phyloP scores from a whole-genome alignment of 2,329 filamentous ascomycete species.

The Hortaea sp. region DNA sequence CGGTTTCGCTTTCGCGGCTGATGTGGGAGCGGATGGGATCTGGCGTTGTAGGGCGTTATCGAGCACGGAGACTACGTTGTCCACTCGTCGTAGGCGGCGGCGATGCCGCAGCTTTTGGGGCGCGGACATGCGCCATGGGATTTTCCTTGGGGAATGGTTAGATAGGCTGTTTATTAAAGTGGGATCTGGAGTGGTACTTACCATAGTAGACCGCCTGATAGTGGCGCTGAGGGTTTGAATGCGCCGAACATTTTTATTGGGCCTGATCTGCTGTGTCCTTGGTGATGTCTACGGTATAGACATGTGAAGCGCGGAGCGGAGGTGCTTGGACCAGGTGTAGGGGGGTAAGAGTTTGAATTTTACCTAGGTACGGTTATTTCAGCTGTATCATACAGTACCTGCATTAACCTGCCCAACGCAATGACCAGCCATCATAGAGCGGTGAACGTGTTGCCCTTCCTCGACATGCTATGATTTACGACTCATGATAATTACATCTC shows the following conservation, averaged over 20 bases:
- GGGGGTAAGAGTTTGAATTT: background rate
- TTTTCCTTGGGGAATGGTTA: slow-evolving; percentile 59
- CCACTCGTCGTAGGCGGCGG: slow-evolving; percentile 71
- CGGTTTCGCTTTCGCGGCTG: background rate
- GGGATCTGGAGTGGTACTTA: slow-evolving; percentile 28
- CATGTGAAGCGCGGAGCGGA: background rate
- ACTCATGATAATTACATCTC: too few species aligned
- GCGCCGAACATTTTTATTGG: slow-evolving; percentile 66
- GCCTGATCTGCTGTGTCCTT: too few species aligned
- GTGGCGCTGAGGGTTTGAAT: slow-evolving; percentile 67
- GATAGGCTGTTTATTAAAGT: background rate
- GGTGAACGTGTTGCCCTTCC: too few species aligned
- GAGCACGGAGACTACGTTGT: slow-evolving; percentile 75
- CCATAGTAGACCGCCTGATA: slow-evolving; percentile 77
- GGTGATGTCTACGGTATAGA: too few species aligned
- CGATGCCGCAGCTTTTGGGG: slow-evolving; percentile 86
- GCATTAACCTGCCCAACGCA: too few species aligned
- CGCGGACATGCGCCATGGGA: slow-evolving; percentile 85
- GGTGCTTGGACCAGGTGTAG: background rate
- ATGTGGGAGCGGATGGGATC: slow-evolving; percentile 29
- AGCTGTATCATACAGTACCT: too few species aligned
- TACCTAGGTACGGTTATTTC: too few species aligned
- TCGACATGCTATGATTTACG: too few species aligned
- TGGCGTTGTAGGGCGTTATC: slow-evolving; percentile 60
- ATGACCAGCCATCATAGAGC: too few species aligned